Percentiles rank a stretch among this genome's conserved stretches.
phyloP scores from a whole-genome alignment of 179 eudicot genomes.

The Vitellaria paradoxa region DNA sequence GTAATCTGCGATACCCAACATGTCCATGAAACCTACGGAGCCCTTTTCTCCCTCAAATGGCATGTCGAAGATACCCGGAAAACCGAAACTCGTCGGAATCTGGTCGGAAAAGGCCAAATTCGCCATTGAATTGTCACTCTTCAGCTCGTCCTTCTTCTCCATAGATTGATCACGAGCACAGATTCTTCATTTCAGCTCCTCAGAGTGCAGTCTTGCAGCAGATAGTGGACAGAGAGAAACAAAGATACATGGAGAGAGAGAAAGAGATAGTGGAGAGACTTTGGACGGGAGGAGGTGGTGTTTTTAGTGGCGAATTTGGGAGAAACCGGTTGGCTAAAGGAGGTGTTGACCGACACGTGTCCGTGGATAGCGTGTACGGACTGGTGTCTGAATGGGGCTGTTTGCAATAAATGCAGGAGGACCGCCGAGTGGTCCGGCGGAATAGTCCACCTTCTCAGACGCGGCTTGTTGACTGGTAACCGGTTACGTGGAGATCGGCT shows the following conservation, averaged over 20 bases:
- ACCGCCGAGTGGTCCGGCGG: conserved; percentile 6
- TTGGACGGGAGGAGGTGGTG: neutral
- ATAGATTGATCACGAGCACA: conserved; percentile 24
- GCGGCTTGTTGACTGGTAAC: conserved; percentile 40
- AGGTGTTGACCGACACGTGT: conserved; percentile 25
- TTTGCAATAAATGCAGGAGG: conserved; percentile 21
- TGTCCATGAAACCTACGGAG: conserved; percentile 26
- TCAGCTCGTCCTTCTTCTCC: conserved; percentile 21
- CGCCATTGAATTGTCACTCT: conserved; percentile 11
- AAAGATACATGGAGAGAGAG: conserved; percentile 1
- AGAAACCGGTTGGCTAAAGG: conserved; percentile 22
- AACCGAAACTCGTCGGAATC: conserved; percentile 22
- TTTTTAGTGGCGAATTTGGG: conserved; percentile 16
- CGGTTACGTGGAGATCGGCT: conserved; percentile 24
- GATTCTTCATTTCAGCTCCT: conserved; percentile 27
- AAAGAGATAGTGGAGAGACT: neutral
- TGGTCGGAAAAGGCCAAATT: conserved; percentile 26
- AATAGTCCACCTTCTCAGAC: conserved; percentile 23
- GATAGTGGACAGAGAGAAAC: conserved; percentile 9
- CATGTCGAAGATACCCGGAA: conserved; percentile 8
- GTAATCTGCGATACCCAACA: conserved; percentile 27
- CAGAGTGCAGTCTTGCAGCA: neutral
- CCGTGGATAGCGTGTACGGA: conserved; percentile 22
- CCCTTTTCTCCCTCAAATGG: conserved; percentile 15
- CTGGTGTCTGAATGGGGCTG: neutral